Evolutionary conservation across 2,329 filamentous ascomycete species (phyloP).

Genomic region (Chaetomiaceae sp.): DNA sequence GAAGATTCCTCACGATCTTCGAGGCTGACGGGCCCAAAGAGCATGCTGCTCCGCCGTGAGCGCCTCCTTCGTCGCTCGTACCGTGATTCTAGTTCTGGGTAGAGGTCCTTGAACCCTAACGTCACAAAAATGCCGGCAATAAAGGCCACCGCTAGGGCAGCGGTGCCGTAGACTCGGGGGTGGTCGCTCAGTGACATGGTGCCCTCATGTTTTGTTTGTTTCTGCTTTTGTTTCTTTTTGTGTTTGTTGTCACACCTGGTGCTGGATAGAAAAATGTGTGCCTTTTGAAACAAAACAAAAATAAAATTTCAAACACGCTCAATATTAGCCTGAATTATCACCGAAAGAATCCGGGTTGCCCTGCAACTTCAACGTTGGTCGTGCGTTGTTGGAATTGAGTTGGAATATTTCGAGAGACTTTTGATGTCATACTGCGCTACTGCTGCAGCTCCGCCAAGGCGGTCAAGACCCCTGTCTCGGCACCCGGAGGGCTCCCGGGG

Average conservation of each 20-base stretch:
- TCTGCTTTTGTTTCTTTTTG: neutral
- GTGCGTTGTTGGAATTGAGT: too few relatives aligned
- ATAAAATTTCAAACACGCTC: too few relatives aligned
- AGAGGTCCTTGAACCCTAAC: conserved; percentile 73
- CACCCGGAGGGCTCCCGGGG: neutral
- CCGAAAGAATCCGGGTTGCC: too few relatives aligned
- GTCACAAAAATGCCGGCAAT: conserved; percentile 71
- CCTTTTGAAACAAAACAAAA: too few relatives aligned
- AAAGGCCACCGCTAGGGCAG: conserved; percentile 68
- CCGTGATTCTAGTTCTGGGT: conserved; percentile 65
- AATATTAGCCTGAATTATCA: too few relatives aligned
- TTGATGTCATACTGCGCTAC: conserved; percentile 10
- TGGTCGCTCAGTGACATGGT: conserved; percentile 58
- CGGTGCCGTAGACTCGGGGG: conserved; percentile 57
- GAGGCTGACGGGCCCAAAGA: conserved; percentile 49
- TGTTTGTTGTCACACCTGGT: neutral
- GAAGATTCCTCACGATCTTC: conserved; percentile 49
- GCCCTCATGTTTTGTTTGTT: conserved; percentile 10
- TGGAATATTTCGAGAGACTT: neutral
- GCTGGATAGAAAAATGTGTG: too few relatives aligned
- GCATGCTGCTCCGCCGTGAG: conserved; percentile 41
- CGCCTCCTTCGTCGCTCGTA: conserved; percentile 47
- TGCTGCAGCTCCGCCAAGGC: neutral
- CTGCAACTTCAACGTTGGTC: too few relatives aligned
- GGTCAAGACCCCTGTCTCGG: neutral